Percentiles rank a stretch among this genome's conserved stretches.
Conservation (phyloP, 345 rosid genomes). For the Combretum micranthum region DNA sequence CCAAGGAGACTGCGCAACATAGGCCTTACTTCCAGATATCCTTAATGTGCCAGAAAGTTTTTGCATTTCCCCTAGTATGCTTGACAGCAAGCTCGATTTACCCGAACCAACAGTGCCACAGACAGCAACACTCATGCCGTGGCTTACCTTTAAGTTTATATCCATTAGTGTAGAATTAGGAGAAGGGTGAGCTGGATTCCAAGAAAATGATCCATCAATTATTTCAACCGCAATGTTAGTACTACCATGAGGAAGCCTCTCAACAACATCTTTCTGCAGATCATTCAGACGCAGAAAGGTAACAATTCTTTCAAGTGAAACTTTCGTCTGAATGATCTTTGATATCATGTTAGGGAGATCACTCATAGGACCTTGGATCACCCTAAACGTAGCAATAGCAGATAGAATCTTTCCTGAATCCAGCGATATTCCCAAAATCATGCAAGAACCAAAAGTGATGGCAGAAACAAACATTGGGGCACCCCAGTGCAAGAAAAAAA, state of each 20-base stretch:
- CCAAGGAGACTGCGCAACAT: constrained; percentile 33
- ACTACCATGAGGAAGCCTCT: constrained; percentile 17
- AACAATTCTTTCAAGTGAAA: constrained; percentile 26
- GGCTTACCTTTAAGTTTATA: constrained; percentile 17
- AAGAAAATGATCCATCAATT: constrained; percentile 24
- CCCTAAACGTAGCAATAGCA: constrained; percentile 4
- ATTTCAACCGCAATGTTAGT: constrained; percentile 19
- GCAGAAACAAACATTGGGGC: constrained; percentile 10
- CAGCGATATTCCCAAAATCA: constrained; percentile 19
- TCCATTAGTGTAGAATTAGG: constrained; percentile 14
- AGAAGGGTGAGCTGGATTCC: constrained; percentile 20
- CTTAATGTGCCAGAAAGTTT: no score
- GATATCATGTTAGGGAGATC: constrained; percentile 24
- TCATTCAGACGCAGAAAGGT: constrained; percentile 26
- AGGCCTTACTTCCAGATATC: constrained; percentile 32
- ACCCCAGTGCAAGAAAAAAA: constrained; percentile 14
- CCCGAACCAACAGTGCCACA: constrained; percentile 13
- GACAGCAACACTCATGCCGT: constrained; percentile 25
- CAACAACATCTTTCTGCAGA: constrained; percentile 17
- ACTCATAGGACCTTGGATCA: constrained; percentile 19
- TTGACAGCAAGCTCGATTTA: no score
- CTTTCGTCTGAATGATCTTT: constrained; percentile 24
- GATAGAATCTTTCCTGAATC: constrained; percentile 28
- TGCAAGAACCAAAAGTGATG: constrained; percentile 24
- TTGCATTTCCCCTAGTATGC: background rate